Conservation (phyloP, 345 rosid genomes). For the Microcos paniculata region DNA sequence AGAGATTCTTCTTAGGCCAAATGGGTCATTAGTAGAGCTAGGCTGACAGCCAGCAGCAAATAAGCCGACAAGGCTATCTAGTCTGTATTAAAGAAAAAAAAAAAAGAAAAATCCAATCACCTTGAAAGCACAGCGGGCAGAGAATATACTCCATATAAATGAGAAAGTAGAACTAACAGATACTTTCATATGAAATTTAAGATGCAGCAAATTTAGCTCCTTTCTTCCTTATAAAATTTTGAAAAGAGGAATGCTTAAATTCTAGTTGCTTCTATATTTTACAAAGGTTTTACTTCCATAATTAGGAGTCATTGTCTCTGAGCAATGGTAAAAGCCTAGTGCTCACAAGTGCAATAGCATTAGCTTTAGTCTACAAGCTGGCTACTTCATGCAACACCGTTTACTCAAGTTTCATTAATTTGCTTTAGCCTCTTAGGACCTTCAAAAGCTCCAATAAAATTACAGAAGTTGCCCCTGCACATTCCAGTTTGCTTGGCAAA, state of each 20-base stretch:
- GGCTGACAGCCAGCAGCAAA: conserved; percentile 99
- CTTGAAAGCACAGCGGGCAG: conserved; percentile 13
- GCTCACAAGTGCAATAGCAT: background rate
- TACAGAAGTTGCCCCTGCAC: background rate
- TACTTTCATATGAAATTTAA: background rate
- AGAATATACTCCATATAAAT: background rate
- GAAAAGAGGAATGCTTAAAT: background rate
- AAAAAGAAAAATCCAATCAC: background rate
- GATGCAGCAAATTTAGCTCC: background rate
- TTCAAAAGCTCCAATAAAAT: background rate
- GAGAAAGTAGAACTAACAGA: background rate
- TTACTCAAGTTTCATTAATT: background rate
- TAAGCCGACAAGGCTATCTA: conserved; percentile 92
- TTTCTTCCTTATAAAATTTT: background rate
- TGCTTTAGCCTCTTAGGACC: background rate
- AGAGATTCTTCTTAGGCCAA: conserved; percentile 91
- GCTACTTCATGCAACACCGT: background rate
- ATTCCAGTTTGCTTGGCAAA: conserved; percentile 1
- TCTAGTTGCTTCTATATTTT: background rate
- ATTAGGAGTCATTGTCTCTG: background rate
- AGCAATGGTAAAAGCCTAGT: background rate
- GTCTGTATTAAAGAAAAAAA: too few relatives aligned
- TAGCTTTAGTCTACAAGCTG: background rate
- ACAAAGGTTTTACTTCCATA: background rate
- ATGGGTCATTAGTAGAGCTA: conserved; percentile 89